phyloP scores from a whole-genome alignment of 345 rosid species.

The Aurinia saxatilis region DNA sequence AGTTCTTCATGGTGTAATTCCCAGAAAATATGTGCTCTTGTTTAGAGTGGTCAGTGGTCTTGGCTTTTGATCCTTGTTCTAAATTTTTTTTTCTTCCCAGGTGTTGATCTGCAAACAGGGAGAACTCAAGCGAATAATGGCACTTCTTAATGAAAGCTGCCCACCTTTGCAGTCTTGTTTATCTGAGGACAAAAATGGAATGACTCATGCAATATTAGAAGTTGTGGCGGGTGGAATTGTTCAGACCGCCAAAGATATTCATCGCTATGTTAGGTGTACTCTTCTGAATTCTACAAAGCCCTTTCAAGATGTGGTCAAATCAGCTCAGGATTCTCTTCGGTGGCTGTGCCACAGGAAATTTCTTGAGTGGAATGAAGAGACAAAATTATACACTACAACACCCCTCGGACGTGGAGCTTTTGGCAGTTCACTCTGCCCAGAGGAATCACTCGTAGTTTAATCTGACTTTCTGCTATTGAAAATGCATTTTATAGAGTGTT shows the following conservation, averaged over 20 bases:
- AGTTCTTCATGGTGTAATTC: not conserved
- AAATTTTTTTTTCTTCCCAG: conserved; percentile 34
- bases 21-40: not conserved
- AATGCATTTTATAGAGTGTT: not conserved
- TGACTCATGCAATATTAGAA: conserved; percentile 98
- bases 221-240: conserved; percentile 98
- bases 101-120: conserved; percentile 81
- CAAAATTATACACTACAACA: conserved; percentile 72
- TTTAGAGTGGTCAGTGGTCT: conserved; percentile 1
- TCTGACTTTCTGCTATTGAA: conserved; percentile 11
- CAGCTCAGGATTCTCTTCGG: conserved; percentile 97
- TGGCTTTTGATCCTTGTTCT: conserved; percentile 15
- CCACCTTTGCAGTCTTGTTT: conserved; percentile 91
- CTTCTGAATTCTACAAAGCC: conserved; percentile 96
- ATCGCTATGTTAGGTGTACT: conserved; percentile 93
- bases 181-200: conserved; percentile 96
- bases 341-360: conserved; percentile 91
- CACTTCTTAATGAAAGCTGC: conserved; percentile 77
- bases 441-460: conserved; percentile 80
- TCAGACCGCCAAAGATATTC: conserved; percentile 83
- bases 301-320: conserved; percentile 86
- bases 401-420: conserved; percentile 97
- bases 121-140: conserved; percentile 72
- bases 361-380: conserved; percentile 93
- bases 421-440: conserved; percentile 98